Percentiles rank a stretch among this genome's conserved stretches.
Conservation (phyloP, 768 basidiomycete species). For the Termitomyces titanicus region DNA sequence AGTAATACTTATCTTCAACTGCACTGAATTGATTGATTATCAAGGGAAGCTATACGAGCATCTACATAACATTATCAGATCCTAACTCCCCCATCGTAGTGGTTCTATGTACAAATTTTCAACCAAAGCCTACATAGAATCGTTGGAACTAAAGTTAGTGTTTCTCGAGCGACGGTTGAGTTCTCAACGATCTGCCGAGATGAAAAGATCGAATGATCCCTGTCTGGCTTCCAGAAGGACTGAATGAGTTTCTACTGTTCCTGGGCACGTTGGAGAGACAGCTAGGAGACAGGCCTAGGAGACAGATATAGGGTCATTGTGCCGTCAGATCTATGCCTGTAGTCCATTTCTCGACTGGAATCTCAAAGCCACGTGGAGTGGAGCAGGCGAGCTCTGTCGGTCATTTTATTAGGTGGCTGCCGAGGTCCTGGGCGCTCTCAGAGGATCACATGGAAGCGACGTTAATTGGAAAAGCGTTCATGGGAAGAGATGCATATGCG, state of each 20-base stretch:
- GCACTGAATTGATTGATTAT: too few relatives aligned
- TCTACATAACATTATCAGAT: too few relatives aligned
- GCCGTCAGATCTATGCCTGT: conserved; percentile 3
- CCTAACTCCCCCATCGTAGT: not conserved
- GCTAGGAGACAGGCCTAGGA: too few relatives aligned
- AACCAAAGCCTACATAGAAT: not conserved
- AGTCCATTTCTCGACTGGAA: not conserved
- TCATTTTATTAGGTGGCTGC: not conserved
- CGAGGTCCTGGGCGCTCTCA: not conserved
- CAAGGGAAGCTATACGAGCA: too few relatives aligned
- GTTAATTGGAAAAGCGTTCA: not conserved
- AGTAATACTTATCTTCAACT: too few relatives aligned
- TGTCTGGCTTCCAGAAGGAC: not conserved
- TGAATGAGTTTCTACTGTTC: not conserved
- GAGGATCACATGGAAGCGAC: conserved; percentile 3
- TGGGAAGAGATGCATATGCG: not conserved
- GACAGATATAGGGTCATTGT: too few relatives aligned
- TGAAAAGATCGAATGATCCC: conserved; percentile 7
- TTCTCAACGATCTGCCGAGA: not conserved
- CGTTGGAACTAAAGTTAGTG: not conserved
- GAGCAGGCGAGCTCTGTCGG: not conserved
- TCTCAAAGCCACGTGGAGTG: not conserved
- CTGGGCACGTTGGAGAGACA: not conserved
- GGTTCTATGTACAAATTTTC: not conserved
- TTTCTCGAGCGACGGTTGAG: not conserved